phyloP scores from a whole-genome alignment of 1,284 basidiomycete genomes.

The Rhodotorula sp. region DNA sequence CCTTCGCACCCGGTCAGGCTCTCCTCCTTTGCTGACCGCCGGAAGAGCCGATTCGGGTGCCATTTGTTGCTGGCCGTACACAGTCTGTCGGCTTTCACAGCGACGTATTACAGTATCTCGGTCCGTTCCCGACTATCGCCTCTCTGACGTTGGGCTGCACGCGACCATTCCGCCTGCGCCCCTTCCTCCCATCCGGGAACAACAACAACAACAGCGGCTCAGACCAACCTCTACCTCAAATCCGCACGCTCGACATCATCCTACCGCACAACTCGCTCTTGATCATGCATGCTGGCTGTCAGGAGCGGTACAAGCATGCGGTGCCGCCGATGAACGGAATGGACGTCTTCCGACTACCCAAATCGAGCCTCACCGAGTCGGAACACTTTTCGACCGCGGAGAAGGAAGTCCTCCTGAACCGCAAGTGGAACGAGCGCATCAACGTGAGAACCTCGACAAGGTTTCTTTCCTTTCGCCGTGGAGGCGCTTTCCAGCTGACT shows the following conservation, averaged over 20 bases:
- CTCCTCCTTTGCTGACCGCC: slow-evolving; percentile 5
- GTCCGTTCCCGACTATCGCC: slow-evolving; percentile 88
- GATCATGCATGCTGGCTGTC: slow-evolving; percentile 90
- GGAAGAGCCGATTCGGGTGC: neutral
- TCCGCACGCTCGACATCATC: slow-evolving; percentile 72
- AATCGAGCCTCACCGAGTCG: neutral
- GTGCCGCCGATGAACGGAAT: slow-evolving; percentile 39
- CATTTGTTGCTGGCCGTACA: too few relatives aligned
- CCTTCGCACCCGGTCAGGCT: too few relatives aligned
- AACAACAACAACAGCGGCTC: slow-evolving; percentile 20
- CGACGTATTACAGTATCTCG: slow-evolving; percentile 65
- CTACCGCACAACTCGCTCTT: slow-evolving; percentile 80
- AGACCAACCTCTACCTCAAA: slow-evolving; percentile 42
- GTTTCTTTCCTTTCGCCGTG: too few relatives aligned
- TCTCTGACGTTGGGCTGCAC: slow-evolving; percentile 78
- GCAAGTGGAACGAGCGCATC: slow-evolving; percentile 37
- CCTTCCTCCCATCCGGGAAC: slow-evolving; percentile 24
- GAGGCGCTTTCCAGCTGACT: too few relatives aligned
- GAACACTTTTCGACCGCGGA: neutral
- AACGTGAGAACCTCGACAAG: slow-evolving; percentile 32
- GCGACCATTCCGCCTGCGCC: slow-evolving; percentile 38
- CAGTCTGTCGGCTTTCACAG: slow-evolving; percentile 73
- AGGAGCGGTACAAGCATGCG: slow-evolving; percentile 76
- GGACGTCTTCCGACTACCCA: slow-evolving; percentile 37
- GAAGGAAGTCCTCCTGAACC: neutral